Evolutionary conservation across 495 filamentous ascomycete species (phyloP).

Genomic region (Trichocladium uniseriatum): DNA sequence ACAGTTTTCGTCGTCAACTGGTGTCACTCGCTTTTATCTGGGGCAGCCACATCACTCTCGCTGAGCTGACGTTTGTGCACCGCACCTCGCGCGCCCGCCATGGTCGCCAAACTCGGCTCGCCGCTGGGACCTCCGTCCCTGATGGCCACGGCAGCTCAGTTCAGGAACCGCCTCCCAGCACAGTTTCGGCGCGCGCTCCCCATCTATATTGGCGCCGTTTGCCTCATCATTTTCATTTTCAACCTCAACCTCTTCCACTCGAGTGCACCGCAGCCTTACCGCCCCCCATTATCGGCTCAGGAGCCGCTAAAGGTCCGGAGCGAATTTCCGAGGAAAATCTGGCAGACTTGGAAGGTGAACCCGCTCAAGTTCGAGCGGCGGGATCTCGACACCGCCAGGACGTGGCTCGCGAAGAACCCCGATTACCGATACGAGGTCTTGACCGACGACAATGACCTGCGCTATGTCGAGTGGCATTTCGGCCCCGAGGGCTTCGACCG

Average conservation of each 20-base stretch:
- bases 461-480: constrained; percentile 51
- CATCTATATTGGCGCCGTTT: constrained; percentile 26
- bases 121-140: constrained; percentile 32
- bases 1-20: constrained; percentile 8
- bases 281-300: neutral
- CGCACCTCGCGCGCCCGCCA: constrained; percentile 9
- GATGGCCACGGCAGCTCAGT: constrained; percentile 27
- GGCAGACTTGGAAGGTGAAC: constrained; percentile 60
- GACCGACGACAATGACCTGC: constrained; percentile 51
- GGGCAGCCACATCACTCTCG: constrained; percentile 4
- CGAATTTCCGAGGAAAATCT: constrained; percentile 40
- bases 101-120: constrained; percentile 31
- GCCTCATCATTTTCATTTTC: constrained; percentile 34
- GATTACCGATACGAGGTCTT: constrained; percentile 53
- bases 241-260: constrained; percentile 33
- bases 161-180: constrained; percentile 29
- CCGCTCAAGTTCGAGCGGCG: constrained; percentile 48
- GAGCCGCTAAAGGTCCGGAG: constrained; percentile 10
- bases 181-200: constrained; percentile 29
- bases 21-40: constrained; percentile 13
- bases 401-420: constrained; percentile 52
- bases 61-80: constrained; percentile 1
- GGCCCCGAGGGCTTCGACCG: constrained; percentile 49
- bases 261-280: constrained; percentile 13
- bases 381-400: constrained; percentile 42